Evolutionary conservation across 140 eudicot genomes (phyloP).

Genomic region (Stevia rebaudiana): DNA sequence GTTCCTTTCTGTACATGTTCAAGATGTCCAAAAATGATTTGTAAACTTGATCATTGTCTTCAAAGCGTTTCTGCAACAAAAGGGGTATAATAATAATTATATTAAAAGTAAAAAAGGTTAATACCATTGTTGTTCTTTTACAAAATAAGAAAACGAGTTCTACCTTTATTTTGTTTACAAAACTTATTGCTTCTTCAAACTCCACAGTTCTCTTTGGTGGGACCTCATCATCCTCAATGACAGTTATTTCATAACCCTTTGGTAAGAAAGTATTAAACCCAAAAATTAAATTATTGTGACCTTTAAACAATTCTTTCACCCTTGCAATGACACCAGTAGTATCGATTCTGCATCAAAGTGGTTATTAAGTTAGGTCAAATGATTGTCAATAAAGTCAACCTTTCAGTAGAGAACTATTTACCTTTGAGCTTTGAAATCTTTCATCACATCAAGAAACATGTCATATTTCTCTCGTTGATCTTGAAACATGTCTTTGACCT

Average conservation of each 20-base stretch:
- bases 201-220: conserved; percentile 78
- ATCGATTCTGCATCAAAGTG: conserved; percentile 58
- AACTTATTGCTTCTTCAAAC: conserved; percentile 80
- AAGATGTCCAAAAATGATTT: conserved; percentile 65
- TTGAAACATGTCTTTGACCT: conserved; percentile 85
- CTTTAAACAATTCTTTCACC: conserved; percentile 83
- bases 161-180: conserved; percentile 93
- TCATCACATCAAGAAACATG: conserved; percentile 76
- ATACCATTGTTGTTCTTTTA: background rate
- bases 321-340: conserved; percentile 81
- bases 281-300: conserved; percentile 68
- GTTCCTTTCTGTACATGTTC: conserved; percentile 68
- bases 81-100: conserved; percentile 3
- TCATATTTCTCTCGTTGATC: conserved; percentile 82
- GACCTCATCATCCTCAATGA: conserved; percentile 67
- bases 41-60: conserved; percentile 62
- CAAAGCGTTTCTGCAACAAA: conserved; percentile 55
- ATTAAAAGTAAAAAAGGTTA: background rate
- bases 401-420: conserved; percentile 14
- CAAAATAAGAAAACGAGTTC: background rate
- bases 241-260: conserved; percentile 84
- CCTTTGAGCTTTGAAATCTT: conserved; percentile 90
- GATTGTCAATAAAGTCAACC: background rate
- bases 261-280: conserved; percentile 91
- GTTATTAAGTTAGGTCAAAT: conserved; percentile 7